A percentile compares a stretch with the other conserved stretches of the same genome.
These are phyloP conservation scores for Coprinopsis marcescibilis DNA, from an alignment of 768 basidiomycete genomes.

Conservation along the genomic window DNA sequence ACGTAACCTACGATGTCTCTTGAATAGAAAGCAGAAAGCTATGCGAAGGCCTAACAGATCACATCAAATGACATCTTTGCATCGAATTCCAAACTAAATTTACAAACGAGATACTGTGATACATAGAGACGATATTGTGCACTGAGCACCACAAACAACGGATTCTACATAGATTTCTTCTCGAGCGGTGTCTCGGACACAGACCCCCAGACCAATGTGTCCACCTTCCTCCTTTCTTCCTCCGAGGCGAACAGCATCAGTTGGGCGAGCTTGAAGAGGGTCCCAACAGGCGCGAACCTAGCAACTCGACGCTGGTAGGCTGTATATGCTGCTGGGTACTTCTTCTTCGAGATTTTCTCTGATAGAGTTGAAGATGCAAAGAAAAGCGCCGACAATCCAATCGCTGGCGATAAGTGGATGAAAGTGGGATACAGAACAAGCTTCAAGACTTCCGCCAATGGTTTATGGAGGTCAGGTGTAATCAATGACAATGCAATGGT, in stretches of 20 bases:
- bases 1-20: too few relatives aligned
- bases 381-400: conserved; percentile 67
- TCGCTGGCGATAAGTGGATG: conserved; percentile 42
- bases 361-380: conserved; percentile 72
- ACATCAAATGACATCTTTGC: too few relatives aligned
- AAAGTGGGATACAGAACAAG: conserved; percentile 22
- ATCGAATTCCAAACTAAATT: too few relatives aligned
- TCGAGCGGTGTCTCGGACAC: neutral
- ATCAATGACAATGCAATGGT: conserved; percentile 14
- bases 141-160: neutral
- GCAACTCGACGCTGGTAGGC: conserved; percentile 75
- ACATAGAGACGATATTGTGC: neutral
- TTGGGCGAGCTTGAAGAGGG: conserved; percentile 11
- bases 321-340: conserved; percentile 66
- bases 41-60: too few relatives aligned
- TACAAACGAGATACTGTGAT: neutral
- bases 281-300: conserved; percentile 58
- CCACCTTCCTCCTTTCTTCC: conserved; percentile 10
- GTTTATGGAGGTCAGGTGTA: conserved; percentile 15
- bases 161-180: conserved; percentile 7
- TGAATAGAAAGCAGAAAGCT: too few relatives aligned
- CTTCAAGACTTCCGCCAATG: conserved; percentile 22
- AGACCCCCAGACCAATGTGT: conserved; percentile 18
- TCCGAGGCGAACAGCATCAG: conserved; percentile 9
- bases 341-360: conserved; percentile 69